Evolutionary conservation across 495 filamentous ascomycete species (phyloP), one percentile per base, ranked within the genome.

Genomic region (Podospora bellae-mahoneyi): DNA sequence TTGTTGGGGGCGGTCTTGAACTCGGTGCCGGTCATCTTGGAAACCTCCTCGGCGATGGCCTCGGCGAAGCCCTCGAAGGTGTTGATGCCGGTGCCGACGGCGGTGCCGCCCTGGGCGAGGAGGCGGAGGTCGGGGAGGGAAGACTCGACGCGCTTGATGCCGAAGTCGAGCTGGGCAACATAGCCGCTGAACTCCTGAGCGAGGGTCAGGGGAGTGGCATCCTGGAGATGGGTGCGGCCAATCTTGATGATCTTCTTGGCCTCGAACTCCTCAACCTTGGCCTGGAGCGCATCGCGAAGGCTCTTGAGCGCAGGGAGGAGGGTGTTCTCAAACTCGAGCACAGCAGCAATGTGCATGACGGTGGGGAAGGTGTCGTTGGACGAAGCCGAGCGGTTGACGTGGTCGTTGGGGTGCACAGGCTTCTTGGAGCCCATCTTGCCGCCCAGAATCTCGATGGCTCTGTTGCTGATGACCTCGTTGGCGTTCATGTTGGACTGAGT

Each of bases 401-500:
- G 95, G 82, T 99, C 95, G 80, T 99, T 99, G 67, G 95, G 95
- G 83, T 99, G 95, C 54, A 99, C 95, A 32, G 95, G 95, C 84
- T 95, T 96, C 88, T 99, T 99, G 81, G 84, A 87, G 65, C 95
- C 95, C 90, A 93, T 97, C 70, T 84, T 87, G 71, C 95, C 95
- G 67, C 95, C 95, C 18, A 99, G 85, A 67, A 99, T 95, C 84
- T 99, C 96, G 79, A 99, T 99, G 56, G 95, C 95, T 68, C 95
- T 92, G 86, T 99, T 99, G 68, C 94, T 97, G 82, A 99, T 99
- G 78, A 99, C 95, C 82, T 99, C 95, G 82, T 99, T 99, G 78
- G 95, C 94, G 85, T 99, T 99, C 95, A 99, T 99, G 88, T 99
- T 99, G 77, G 93, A 97, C 83, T 99, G 95, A 28, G 95, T 99